Evolutionary conservation across 2,329 filamentous ascomycete species (phyloP).

Genomic region (Triangularia verruculosa): DNA sequence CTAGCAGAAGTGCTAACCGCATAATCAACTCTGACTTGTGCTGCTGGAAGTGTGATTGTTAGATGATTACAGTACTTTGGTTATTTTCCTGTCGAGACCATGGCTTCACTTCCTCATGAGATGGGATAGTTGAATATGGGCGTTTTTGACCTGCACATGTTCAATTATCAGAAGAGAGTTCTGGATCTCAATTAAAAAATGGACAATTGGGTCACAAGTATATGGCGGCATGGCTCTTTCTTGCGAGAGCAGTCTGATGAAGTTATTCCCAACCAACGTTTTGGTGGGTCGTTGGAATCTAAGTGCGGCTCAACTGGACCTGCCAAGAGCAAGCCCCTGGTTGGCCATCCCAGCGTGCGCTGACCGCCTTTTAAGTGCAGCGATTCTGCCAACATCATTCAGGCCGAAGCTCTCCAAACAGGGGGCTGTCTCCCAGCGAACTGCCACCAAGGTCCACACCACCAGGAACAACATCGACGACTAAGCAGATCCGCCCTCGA

Average conservation of each 20-base stretch:
- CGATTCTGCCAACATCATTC: not conserved
- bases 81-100: no score
- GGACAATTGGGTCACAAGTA: not conserved
- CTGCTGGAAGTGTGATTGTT: no score
- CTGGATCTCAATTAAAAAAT: not conserved
- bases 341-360: not conserved
- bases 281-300: not conserved
- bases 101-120: no score
- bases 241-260: not conserved
- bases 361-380: slow-evolving; percentile 13
- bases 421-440: not conserved
- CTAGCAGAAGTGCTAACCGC: no score
- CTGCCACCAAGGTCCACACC: not conserved
- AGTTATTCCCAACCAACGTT: not conserved
- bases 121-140: no score
- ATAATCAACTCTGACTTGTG: no score
- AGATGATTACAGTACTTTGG: no score
- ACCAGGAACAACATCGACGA: not conserved
- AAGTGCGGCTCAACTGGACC: slow-evolving; percentile 7
- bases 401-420: not conserved
- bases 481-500: not conserved
- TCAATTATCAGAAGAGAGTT: no score
- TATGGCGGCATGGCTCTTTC: not conserved
- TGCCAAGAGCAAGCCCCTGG: not conserved
- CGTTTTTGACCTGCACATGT: no score